These are phyloP conservation scores for Simplicillium aogashimaense DNA, from an alignment of 2,329 filamentous ascomycete species.

Conservation along the genomic window DNA sequence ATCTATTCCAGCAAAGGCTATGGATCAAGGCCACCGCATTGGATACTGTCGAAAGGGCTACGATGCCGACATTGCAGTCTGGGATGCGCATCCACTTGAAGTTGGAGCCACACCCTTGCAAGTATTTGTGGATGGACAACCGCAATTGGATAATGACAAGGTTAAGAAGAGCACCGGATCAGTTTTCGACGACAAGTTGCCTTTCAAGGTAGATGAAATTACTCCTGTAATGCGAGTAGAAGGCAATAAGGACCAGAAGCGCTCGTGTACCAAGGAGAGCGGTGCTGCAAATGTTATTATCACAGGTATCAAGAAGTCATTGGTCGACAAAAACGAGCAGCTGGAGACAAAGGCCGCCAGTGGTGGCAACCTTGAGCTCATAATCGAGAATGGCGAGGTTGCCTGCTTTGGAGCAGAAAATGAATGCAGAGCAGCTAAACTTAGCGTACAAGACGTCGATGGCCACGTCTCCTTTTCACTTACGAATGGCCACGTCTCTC, in stretches of 20 bases:
- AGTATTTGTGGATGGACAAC: conserved; percentile 35
- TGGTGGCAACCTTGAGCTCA: not conserved
- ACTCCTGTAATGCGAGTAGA: conserved; percentile 14
- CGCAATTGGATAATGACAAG: conserved; percentile 20
- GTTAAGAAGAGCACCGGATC: conserved; percentile 17
- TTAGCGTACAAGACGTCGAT: conserved; percentile 17
- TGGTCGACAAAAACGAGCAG: conserved; percentile 15
- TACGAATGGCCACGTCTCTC: conserved; percentile 34
- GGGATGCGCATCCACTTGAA: conserved; percentile 35
- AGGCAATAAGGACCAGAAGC: conserved; percentile 8
- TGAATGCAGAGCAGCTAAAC: not conserved
- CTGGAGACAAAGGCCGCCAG: not conserved
- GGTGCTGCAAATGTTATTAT: conserved; percentile 20
- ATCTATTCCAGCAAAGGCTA: conserved; percentile 31
- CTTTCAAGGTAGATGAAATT: not conserved
- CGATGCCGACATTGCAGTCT: conserved; percentile 39
- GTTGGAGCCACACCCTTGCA: conserved; percentile 34
- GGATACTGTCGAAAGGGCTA: conserved; percentile 33
- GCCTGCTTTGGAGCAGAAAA: not conserved
- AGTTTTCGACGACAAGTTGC: conserved; percentile 4
- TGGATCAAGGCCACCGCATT: conserved; percentile 31
- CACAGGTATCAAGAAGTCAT: conserved; percentile 25
- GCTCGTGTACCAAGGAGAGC: conserved; percentile 14
- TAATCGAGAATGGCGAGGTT: not conserved
- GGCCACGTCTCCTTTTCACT: conserved; percentile 24